phyloP scores from a whole-genome alignment of 805 yeast genomes.

The Kuraishia capsulata region DNA sequence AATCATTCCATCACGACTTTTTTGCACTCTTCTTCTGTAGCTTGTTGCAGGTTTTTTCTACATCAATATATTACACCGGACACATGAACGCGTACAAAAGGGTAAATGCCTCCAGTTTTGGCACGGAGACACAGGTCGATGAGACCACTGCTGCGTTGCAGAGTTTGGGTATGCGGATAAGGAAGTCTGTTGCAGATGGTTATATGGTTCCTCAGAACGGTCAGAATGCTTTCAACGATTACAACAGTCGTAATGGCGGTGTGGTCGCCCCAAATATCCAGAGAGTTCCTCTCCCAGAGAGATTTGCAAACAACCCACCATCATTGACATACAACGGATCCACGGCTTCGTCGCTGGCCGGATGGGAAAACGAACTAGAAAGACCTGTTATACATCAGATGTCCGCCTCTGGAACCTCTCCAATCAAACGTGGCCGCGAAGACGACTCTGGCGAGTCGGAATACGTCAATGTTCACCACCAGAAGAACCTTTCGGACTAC shows the following conservation, averaged over 20 bases:
- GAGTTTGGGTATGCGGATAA: slow-evolving; percentile 61
- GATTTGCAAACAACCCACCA: slow-evolving; percentile 31
- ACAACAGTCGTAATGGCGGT: too few species aligned
- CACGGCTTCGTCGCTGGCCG: slow-evolving; percentile 33
- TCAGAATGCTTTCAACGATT: background rate
- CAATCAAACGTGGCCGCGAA: slow-evolving; percentile 21
- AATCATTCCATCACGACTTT: too few species aligned
- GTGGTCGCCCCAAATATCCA: slow-evolving; percentile 6
- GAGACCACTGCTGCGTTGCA: slow-evolving; percentile 32
- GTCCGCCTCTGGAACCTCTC: background rate
- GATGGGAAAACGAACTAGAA: slow-evolving; percentile 28
- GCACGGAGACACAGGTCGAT: slow-evolving; percentile 3
- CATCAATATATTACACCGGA: background rate
- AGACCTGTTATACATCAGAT: slow-evolving; percentile 3
- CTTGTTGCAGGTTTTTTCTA: too few species aligned
- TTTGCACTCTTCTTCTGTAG: too few species aligned
- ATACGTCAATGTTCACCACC: background rate
- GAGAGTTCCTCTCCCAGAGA: slow-evolving; percentile 33
- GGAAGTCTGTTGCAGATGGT: slow-evolving; percentile 60
- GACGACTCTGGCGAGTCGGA: slow-evolving; percentile 6
- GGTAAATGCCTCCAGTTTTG: background rate
- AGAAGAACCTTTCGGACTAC: slow-evolving; percentile 13
- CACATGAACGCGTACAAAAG: background rate
- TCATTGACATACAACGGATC: slow-evolving; percentile 31
- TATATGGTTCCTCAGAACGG: slow-evolving; percentile 21